Evolutionary conservation across 495 filamentous ascomycete genomes (phyloP).

Genomic region (Margaritispora aquatica): DNA sequence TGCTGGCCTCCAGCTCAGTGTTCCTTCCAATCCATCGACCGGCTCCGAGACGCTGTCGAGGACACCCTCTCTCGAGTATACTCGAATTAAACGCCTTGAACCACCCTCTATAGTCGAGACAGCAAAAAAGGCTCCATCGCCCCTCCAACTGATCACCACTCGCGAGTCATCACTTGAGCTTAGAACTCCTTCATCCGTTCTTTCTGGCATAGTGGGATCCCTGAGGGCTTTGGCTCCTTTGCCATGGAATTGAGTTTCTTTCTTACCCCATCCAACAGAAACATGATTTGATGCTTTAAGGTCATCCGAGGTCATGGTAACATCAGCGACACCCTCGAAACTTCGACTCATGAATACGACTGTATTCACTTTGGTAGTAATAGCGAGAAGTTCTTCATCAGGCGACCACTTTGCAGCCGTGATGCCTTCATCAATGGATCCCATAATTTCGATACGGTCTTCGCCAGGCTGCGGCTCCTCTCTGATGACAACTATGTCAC

Average conservation of each 20-base stretch:
- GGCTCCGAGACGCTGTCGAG: conserved; percentile 91
- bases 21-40: conserved; percentile 79
- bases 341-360: conserved; percentile 87
- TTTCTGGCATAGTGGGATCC: conserved; percentile 93
- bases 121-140: conserved; percentile 88
- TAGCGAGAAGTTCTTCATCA: conserved; percentile 83
- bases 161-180: conserved; percentile 63
- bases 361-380: conserved; percentile 72
- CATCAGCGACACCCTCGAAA: conserved; percentile 75
- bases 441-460: conserved; percentile 86
- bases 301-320: conserved; percentile 66
- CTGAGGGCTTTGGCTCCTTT: conserved; percentile 82
- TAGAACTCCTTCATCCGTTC: conserved; percentile 75
- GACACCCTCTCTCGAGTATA: conserved; percentile 83
- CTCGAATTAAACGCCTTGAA: conserved; percentile 68
- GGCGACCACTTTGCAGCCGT: conserved; percentile 89
- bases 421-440: conserved; percentile 88
- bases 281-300: conserved; percentile 89
- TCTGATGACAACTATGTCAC: conserved; percentile 80
- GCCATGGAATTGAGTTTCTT: conserved; percentile 95
- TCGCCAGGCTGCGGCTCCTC: conserved; percentile 65
- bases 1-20: conserved; percentile 84
- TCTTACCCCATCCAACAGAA: conserved; percentile 96
- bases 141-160: conserved; percentile 82
- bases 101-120: conserved; percentile 67